These are phyloP conservation scores for Alternaria sp. DNA, from an alignment of 2,329 filamentous ascomycete genomes.

Conservation along the genomic window DNA sequence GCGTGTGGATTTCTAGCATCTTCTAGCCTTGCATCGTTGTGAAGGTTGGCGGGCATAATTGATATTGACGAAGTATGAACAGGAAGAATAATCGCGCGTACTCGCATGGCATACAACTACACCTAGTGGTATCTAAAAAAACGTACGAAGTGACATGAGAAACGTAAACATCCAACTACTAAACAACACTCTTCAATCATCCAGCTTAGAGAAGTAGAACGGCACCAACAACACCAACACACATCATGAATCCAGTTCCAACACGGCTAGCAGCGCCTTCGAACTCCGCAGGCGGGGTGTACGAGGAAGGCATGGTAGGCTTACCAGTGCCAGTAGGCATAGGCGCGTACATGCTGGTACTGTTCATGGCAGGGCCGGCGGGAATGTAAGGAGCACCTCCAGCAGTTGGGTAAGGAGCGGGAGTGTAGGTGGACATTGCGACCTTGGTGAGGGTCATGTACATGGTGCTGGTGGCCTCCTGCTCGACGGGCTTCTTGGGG, in stretches of 20 bases:
- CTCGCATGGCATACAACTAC: constrained; percentile 2
- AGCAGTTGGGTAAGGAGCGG: constrained; percentile 15
- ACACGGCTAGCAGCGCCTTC: constrained; percentile 34
- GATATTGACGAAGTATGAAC: not conserved
- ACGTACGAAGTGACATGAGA: constrained; percentile 6
- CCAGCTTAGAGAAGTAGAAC: constrained; percentile 27
- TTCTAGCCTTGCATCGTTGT: not conserved
- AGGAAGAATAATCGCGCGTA: not conserved
- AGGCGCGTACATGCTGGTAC: constrained; percentile 15
- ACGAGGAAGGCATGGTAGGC: constrained; percentile 17
- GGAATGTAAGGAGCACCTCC: constrained; percentile 9
- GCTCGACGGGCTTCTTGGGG: constrained; percentile 20
- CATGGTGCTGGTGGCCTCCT: constrained; percentile 7
- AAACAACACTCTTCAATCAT: not conserved
- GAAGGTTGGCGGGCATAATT: not conserved
- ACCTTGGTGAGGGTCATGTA: constrained; percentile 34
- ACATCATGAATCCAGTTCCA: constrained; percentile 25
- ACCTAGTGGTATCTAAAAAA: constrained; percentile 3
- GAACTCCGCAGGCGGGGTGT: constrained; percentile 23
- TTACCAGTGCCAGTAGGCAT: constrained; percentile 20
- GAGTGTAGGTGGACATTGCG: constrained; percentile 17
- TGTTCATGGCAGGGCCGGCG: constrained; percentile 10
- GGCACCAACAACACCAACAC: constrained; percentile 26
- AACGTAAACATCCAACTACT: not conserved
- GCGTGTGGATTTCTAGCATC: not conserved